Conservation (phyloP, 2,329 filamentous ascomycete genomes). For the Fulvia fulva region DNA sequence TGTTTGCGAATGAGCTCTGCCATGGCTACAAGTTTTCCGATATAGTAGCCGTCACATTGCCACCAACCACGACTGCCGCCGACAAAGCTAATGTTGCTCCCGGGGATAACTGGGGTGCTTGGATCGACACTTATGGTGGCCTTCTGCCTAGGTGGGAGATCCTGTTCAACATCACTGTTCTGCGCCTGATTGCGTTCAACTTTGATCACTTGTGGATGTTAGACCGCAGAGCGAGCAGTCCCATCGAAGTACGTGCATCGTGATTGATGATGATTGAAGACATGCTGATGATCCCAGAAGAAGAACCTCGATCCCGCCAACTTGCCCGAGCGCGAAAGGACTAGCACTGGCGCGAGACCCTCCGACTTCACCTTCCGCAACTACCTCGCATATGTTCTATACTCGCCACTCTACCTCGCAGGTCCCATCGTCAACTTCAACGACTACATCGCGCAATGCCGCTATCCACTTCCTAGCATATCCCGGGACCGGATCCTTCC, state of each 20-base stretch:
- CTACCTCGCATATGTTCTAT: slow-evolving; percentile 84
- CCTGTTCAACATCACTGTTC: slow-evolving; percentile 92
- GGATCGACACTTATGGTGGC: slow-evolving; percentile 75
- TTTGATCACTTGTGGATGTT: slow-evolving; percentile 93
- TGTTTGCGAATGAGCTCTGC: slow-evolving; percentile 87
- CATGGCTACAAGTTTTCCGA: slow-evolving; percentile 69
- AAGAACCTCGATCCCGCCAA: slow-evolving; percentile 86
- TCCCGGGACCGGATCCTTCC: slow-evolving; percentile 61
- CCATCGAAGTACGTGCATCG: slow-evolving; percentile 74
- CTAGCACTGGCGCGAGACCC: slow-evolving; percentile 67
- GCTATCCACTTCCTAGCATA: slow-evolving; percentile 71
- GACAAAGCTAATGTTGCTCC: slow-evolving; percentile 29
- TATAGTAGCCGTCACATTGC: slow-evolving; percentile 54
- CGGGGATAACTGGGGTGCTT: slow-evolving; percentile 57
- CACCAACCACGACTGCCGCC: slow-evolving; percentile 37
- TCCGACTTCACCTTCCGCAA: slow-evolving; percentile 76
- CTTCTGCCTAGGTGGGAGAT: slow-evolving; percentile 91
- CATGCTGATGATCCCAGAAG: slow-evolving; percentile 68
- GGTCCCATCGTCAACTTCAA: slow-evolving; percentile 97
- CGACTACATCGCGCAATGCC: slow-evolving; percentile 86
- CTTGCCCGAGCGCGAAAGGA: slow-evolving; percentile 83
- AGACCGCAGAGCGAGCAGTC: slow-evolving; percentile 59
- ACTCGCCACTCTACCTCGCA: slow-evolving; percentile 86
- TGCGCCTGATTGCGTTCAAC: slow-evolving; percentile 94
- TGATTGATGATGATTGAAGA: slow-evolving; percentile 48